Evolutionary conservation across 164 flowering plant genomes (phyloP).

Genomic region (Vitis riparia): DNA sequence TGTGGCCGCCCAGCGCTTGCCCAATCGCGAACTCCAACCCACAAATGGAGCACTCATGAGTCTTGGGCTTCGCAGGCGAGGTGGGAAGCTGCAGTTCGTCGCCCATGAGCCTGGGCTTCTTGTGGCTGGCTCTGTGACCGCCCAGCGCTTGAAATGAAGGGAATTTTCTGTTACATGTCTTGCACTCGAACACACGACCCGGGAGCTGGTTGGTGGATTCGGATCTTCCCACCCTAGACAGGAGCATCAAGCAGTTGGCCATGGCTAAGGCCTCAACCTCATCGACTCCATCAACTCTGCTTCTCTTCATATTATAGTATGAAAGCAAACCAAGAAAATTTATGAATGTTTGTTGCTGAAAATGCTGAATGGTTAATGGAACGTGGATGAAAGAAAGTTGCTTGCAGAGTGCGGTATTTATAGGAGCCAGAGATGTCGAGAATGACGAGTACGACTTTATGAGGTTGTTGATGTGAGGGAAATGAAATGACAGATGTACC

Average conservation of each 20-base stretch:
- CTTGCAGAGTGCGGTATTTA: too few relatives aligned
- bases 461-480: too few relatives aligned
- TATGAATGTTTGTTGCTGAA: too few relatives aligned
- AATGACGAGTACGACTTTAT: too few relatives aligned
- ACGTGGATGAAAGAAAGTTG: too few relatives aligned
- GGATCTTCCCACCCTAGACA: conserved; percentile 15
- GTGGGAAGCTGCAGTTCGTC: conserved; percentile 9
- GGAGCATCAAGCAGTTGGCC: conserved; percentile 30
- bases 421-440: too few relatives aligned
- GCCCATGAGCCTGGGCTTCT: conserved; percentile 49
- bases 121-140: conserved; percentile 81
- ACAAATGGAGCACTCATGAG: conserved; percentile 73
- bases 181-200: conserved; percentile 28
- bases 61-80: conserved; percentile 42
- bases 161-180: conserved; percentile 34
- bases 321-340: too few relatives aligned
- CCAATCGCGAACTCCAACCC: conserved; percentile 69
- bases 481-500: too few relatives aligned
- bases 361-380: too few relatives aligned
- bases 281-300: neutral
- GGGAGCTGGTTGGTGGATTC: neutral
- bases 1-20: conserved; percentile 80
- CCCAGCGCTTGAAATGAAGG: conserved; percentile 43
- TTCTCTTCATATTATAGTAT: conserved; percentile 18
- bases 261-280: conserved; percentile 3